Percentiles rank a stretch among this genome's conserved stretches.
Conservation (phyloP, 176 grass and related monocot species). For the Aegilops longissima region DNA sequence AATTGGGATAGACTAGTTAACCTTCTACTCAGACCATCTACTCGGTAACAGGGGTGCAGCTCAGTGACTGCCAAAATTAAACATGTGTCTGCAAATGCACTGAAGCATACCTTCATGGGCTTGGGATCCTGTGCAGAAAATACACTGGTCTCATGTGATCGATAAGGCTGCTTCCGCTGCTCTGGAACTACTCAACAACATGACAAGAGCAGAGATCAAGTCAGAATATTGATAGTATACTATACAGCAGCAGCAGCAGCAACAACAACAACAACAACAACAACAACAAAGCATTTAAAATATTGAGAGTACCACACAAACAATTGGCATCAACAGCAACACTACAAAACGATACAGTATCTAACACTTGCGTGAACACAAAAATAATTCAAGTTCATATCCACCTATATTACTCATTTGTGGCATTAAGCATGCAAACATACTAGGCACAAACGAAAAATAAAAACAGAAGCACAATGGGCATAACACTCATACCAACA, state of each 20-base stretch:
- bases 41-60: background rate
- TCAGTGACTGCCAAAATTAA: background rate
- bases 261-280: too few species aligned
- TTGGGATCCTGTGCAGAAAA: slow-evolving; percentile 72
- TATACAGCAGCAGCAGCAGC: too few species aligned
- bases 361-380: background rate
- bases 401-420: background rate
- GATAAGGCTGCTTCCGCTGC: slow-evolving; percentile 51
- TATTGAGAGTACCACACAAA: slow-evolving; percentile 2
- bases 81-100: background rate
- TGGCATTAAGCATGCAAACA: background rate
- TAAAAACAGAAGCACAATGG: background rate
- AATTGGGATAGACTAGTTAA: slow-evolving; percentile 4
- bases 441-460: background rate
- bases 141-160: slow-evolving; percentile 51
- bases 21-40: background rate
- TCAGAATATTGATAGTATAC: slow-evolving; percentile 13
- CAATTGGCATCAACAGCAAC: background rate
- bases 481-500: slow-evolving; percentile 53
- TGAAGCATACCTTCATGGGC: slow-evolving; percentile 60
- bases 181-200: slow-evolving; percentile 43
- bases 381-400: background rate
- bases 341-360: background rate
- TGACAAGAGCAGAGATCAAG: slow-evolving; percentile 23
- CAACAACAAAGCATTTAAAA: background rate